These are phyloP conservation scores for Iris macrosiphon DNA, from an alignment of 106 monocot species.

Conservation along the genomic window DNA sequence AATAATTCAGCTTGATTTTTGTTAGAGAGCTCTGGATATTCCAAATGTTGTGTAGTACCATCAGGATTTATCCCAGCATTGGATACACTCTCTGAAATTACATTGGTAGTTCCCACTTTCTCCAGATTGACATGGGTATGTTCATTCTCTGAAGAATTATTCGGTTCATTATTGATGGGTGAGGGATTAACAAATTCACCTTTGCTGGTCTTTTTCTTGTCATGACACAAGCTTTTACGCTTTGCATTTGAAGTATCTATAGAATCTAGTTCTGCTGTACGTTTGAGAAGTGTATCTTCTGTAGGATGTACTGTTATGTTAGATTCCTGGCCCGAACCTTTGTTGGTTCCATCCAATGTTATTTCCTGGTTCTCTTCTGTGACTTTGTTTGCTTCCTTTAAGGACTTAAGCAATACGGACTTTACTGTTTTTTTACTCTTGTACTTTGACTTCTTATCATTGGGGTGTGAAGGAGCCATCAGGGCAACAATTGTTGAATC, in stretches of 20 bases:
- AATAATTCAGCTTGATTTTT: neutral
- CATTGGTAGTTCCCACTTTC: neutral
- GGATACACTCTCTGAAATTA: constrained; percentile 1
- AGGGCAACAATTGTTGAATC: neutral
- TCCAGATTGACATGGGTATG: neutral
- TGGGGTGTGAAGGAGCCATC: neutral
- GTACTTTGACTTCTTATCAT: neutral
- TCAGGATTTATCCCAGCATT: neutral
- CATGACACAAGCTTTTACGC: neutral
- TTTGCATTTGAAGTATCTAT: neutral
- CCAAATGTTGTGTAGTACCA: neutral
- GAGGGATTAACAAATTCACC: neutral
- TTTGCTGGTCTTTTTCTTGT: neutral
- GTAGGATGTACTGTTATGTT: neutral
- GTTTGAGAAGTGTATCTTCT: constrained; percentile 3
- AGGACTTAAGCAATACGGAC: neutral
- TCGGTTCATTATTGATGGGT: neutral
- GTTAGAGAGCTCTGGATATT: neutral
- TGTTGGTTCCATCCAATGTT: neutral
- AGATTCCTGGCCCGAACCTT: neutral
- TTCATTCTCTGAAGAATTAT: neutral
- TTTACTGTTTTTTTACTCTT: constrained; percentile 3
- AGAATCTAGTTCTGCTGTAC: constrained; percentile 3
- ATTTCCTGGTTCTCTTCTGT: neutral
- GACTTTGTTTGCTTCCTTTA: neutral